Conservation (phyloP, 2,329 filamentous ascomycete species). For the Fusarium decemcellulare region DNA sequence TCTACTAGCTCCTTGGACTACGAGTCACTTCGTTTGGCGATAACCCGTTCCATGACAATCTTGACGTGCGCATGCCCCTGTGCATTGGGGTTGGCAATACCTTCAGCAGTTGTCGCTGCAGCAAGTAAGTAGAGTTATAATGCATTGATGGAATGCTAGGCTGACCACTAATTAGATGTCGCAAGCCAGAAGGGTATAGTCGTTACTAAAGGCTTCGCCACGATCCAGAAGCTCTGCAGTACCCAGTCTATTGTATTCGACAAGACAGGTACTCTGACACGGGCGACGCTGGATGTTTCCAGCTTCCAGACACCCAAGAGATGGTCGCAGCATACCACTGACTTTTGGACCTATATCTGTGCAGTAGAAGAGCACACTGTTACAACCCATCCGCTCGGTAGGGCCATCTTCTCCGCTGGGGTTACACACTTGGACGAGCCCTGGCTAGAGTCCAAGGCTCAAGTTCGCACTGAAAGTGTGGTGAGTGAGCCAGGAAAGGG, state of each 20-base stretch:
- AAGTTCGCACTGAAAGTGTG: not conserved
- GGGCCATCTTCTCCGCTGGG: constrained; percentile 14
- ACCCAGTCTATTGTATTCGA: constrained; percentile 10
- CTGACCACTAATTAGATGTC: not conserved
- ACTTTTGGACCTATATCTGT: constrained; percentile 12
- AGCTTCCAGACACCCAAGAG: not conserved
- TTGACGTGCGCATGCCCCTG: constrained; percentile 15
- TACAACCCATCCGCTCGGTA: constrained; percentile 6
- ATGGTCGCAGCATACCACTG: not conserved
- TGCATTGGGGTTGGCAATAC: constrained; percentile 13
- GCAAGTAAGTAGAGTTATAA: no score
- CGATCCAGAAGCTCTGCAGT: constrained; percentile 4
- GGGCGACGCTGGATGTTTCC: constrained; percentile 5
- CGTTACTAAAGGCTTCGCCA: not conserved
- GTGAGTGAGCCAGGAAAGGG: not conserved
- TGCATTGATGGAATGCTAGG: no score
- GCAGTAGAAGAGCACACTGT: constrained; percentile 4
- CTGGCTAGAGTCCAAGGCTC: not conserved
- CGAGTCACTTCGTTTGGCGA: not conserved
- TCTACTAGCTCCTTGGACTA: not conserved
- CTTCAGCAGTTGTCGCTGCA: constrained; percentile 4
- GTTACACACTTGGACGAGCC: not conserved
- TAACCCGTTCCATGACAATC: constrained; percentile 9
- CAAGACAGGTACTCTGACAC: constrained; percentile 19
- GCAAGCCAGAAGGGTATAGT: constrained; percentile 14